Conservation (phyloP, 2,329 filamentous ascomycete genomes). For the Raffaelea albimanens region DNA sequence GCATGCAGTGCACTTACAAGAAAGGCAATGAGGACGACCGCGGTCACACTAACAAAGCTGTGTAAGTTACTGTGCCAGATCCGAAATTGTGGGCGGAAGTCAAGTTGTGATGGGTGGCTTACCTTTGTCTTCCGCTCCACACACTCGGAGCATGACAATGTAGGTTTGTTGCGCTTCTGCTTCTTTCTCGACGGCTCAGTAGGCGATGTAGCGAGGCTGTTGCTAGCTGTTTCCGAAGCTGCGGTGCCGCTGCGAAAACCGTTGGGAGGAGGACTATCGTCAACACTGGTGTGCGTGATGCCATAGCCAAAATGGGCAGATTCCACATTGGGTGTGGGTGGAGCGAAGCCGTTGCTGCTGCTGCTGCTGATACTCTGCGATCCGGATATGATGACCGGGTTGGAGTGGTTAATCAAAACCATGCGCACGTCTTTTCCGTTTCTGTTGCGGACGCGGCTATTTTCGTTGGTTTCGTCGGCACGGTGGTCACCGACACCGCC, state of each 20-base stretch:
- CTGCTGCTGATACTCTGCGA: constrained; percentile 7
- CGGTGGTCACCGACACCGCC: constrained; percentile 8
- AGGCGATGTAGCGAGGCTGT: not conserved
- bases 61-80: no score
- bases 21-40: constrained; percentile 58
- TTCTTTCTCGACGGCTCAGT: constrained; percentile 50
- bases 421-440: constrained; percentile 9
- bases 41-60: constrained; percentile 54
- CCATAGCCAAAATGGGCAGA: not conserved
- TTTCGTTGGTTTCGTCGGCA: not conserved
- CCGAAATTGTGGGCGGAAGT: not conserved
- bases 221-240: not conserved
- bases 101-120: constrained; percentile 17
- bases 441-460: constrained; percentile 3
- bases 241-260: not conserved
- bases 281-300: not conserved
- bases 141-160: constrained; percentile 68
- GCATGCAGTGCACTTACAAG: constrained; percentile 37
- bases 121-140: constrained; percentile 78
- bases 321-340: constrained; percentile 8
- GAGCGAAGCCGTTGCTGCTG: constrained; percentile 9
- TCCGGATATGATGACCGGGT: constrained; percentile 1
- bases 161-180: constrained; percentile 79
- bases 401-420: constrained; percentile 8
- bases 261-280: not conserved